Percentiles rank a stretch among this genome's conserved stretches.
These are phyloP conservation scores for Coccomyxa subellipsoidea DNA, from an alignment of 163 green algal species.

Conservation along the genomic window DNA sequence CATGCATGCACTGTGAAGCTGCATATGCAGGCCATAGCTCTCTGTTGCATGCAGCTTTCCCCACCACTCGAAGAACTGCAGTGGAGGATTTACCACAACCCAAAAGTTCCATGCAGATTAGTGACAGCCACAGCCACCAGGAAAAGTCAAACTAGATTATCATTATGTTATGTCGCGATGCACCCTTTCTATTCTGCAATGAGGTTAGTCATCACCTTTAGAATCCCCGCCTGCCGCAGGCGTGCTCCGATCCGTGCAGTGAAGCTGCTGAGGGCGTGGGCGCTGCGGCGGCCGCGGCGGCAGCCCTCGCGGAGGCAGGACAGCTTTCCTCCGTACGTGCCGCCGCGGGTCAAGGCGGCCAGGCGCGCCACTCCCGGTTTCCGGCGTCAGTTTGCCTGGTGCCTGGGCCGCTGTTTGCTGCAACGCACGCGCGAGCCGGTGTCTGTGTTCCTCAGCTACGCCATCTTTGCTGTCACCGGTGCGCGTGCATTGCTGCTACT, in stretches of 20 bases:
- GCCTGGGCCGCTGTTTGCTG: conserved; percentile 32
- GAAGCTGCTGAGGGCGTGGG: not conserved
- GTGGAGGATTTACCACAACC: too few species aligned
- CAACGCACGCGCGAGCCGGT: conserved; percentile 46
- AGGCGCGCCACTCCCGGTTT: conserved; percentile 19
- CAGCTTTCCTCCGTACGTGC: not conserved
- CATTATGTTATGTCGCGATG: too few species aligned
- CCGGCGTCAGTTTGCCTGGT: conserved; percentile 35
- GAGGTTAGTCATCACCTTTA: too few species aligned
- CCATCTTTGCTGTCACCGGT: conserved; percentile 56
- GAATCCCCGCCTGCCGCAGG: too few species aligned
- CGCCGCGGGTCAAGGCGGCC: conserved; percentile 5
- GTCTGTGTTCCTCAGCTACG: conserved; percentile 44
- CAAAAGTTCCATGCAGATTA: too few species aligned
- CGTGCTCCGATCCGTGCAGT: not conserved
- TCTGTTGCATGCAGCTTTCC: too few species aligned
- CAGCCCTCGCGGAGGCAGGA: conserved; percentile 6
- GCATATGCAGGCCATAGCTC: too few species aligned
- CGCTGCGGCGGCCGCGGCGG: not conserved
- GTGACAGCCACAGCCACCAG: too few species aligned
- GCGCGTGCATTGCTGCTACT: not conserved
- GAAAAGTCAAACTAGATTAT: too few species aligned
- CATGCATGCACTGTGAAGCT: too few species aligned
- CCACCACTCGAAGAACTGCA: too few species aligned
- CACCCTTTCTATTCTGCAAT: too few species aligned